Conservation (phyloP, 805 yeast species). For the Starmerella powellii region DNA sequence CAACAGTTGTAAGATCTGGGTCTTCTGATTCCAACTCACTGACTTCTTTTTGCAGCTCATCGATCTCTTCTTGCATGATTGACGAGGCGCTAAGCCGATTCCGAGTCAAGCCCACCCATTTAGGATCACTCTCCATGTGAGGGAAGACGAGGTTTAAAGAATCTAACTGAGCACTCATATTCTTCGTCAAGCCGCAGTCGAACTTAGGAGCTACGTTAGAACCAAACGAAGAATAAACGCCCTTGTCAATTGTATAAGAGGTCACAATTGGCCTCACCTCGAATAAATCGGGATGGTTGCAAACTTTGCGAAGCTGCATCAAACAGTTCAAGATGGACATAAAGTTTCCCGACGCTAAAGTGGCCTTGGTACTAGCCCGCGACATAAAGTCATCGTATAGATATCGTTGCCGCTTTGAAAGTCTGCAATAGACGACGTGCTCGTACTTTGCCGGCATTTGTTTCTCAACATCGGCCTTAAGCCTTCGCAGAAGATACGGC, state of each 20-base stretch:
- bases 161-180: constrained; percentile 24
- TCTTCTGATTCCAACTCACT: constrained; percentile 18
- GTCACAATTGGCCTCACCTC: constrained; percentile 93
- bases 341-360: constrained; percentile 87
- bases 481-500: constrained; percentile 80
- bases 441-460: constrained; percentile 99
- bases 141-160: constrained; percentile 52
- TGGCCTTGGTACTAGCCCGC: constrained; percentile 86
- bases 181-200: constrained; percentile 4
- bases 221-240: constrained; percentile 43
- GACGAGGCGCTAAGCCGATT: constrained; percentile 5
- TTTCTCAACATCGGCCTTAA: constrained; percentile 92
- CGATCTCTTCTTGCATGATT: constrained; percentile 11
- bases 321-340: constrained; percentile 89
- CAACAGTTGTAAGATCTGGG: constrained; percentile 27
- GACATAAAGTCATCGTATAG: constrained; percentile 95
- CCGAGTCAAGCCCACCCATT: constrained; percentile 10
- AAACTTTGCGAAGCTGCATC: constrained; percentile 94
- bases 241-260: constrained; percentile 61
- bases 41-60: constrained; percentile 11
- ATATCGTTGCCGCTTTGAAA: constrained; percentile 84
- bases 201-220: constrained; percentile 10
- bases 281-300: constrained; percentile 92
- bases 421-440: constrained; percentile 81
- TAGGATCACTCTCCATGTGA: constrained; percentile 31